phyloP scores from a whole-genome alignment of 371 early-diverging fungal genomes.

The Smittium culicis region DNA sequence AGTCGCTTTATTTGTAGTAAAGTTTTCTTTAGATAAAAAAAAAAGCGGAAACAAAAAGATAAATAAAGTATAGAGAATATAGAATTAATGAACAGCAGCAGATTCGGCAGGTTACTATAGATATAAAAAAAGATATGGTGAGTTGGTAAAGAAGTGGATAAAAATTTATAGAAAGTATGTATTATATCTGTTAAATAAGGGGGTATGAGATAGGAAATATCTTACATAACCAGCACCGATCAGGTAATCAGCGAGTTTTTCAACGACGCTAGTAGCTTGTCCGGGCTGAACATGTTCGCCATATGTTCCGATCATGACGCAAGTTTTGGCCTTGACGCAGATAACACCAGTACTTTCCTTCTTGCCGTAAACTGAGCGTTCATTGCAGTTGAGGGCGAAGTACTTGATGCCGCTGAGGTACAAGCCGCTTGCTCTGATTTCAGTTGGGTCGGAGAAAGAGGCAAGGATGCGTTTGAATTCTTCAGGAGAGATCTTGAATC shows the following conservation, averaged over 20 bases:
- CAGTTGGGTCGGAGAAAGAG: constrained; percentile 36
- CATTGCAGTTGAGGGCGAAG: constrained; percentile 38
- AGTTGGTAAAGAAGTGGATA: no score
- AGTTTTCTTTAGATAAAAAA: no score
- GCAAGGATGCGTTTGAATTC: constrained; percentile 30
- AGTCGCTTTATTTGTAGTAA: no score
- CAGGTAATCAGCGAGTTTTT: constrained; percentile 11
- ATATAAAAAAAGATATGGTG: no score
- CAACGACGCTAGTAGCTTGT: constrained; percentile 8
- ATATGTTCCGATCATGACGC: constrained; percentile 5
- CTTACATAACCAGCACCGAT: constrained; percentile 10
- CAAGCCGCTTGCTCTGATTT: constrained; percentile 36
- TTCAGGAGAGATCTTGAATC: constrained; percentile 11
- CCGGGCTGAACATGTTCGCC: constrained; percentile 10
- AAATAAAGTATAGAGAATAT: no score
- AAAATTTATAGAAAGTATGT: no score
- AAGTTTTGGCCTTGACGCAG: constrained; percentile 10
- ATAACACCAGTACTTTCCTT: constrained; percentile 25
- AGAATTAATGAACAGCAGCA: no score
- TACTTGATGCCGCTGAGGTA: constrained; percentile 36
- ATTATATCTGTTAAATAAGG: no score
- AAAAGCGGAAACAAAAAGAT: no score
- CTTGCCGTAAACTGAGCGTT: constrained; percentile 40
- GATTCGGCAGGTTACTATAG: no score
- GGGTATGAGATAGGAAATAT: neutral